Percentiles rank a stretch among this genome's conserved stretches.
Evolutionary conservation across 305 asterid genomes (phyloP).

Genomic region (Plantago lanceolata): DNA sequence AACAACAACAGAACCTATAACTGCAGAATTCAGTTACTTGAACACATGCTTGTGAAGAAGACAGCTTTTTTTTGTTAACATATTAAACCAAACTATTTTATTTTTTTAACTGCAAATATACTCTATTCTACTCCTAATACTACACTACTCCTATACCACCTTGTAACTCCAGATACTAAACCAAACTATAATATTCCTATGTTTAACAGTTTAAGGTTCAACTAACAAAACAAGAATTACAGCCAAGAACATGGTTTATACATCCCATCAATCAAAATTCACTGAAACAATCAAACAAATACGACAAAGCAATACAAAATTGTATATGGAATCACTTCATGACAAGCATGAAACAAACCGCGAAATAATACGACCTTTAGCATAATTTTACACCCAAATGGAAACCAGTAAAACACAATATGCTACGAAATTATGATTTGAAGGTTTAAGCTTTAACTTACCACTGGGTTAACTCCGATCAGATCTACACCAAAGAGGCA

Average conservation of each 20-base stretch:
- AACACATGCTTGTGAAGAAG: neutral
- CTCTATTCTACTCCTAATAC: too few species aligned
- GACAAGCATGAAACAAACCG: neutral
- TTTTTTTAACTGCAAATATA: too few species aligned
- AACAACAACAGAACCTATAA: too few species aligned
- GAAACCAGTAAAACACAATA: too few species aligned
- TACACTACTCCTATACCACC: too few species aligned
- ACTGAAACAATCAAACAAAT: neutral
- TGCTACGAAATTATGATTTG: too few species aligned
- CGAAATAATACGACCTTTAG: neutral
- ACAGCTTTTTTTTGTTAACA: neutral
- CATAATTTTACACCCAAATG: too few species aligned
- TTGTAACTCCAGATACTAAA: too few species aligned
- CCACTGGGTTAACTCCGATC: neutral
- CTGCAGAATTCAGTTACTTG: neutral
- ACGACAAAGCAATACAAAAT: neutral
- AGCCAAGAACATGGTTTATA: neutral
- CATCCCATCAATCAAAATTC: neutral
- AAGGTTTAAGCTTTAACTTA: neutral
- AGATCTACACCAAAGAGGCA: too few species aligned
- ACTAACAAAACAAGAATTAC: neutral
- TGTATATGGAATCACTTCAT: too few species aligned
- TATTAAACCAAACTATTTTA: too few species aligned
- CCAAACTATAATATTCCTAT: neutral
- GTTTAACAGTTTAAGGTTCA: too few species aligned